Evolutionary conservation across 148 eudicot species (phyloP).

Genomic region (Vaccinium macrocarpon): DNA sequence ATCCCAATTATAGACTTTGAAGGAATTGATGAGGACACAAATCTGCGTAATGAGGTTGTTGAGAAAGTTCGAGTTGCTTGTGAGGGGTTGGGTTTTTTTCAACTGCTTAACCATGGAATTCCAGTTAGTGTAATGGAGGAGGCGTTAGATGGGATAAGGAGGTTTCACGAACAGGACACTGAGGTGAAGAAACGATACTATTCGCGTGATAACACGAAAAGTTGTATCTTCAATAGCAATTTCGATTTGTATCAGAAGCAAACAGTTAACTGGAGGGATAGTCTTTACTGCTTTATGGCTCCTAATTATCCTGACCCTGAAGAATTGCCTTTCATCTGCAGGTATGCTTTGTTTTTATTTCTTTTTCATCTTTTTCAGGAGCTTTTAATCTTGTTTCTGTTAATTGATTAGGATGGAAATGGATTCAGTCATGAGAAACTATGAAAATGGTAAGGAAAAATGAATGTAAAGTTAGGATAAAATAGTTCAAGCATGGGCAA

Average conservation of each 20-base stretch:
- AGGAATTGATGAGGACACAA: no score
- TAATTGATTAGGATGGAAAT: no score
- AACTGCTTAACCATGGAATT: conserved; percentile 4
- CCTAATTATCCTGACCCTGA: background rate
- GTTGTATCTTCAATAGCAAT: background rate
- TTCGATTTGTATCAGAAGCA: background rate
- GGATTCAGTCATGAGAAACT: no score
- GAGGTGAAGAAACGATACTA: conserved; percentile 20
- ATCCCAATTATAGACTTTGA: no score
- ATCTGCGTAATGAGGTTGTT: no score
- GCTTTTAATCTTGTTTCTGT: no score
- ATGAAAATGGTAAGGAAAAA: no score
- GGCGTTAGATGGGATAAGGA: background rate
- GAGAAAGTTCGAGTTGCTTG: no score
- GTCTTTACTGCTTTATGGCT: background rate
- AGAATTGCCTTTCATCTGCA: background rate
- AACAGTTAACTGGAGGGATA: conserved; percentile 18
- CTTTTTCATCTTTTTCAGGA: no score
- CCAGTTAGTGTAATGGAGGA: background rate
- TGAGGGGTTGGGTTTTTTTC: background rate
- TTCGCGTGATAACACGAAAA: background rate
- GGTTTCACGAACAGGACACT: conserved; percentile 7
- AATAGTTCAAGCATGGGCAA: no score
- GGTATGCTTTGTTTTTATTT: background rate
- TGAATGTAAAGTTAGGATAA: no score